These are phyloP conservation scores for Aspergillus bombycis DNA, from an alignment of 2,329 filamentous ascomycete species.

Conservation along the genomic window DNA sequence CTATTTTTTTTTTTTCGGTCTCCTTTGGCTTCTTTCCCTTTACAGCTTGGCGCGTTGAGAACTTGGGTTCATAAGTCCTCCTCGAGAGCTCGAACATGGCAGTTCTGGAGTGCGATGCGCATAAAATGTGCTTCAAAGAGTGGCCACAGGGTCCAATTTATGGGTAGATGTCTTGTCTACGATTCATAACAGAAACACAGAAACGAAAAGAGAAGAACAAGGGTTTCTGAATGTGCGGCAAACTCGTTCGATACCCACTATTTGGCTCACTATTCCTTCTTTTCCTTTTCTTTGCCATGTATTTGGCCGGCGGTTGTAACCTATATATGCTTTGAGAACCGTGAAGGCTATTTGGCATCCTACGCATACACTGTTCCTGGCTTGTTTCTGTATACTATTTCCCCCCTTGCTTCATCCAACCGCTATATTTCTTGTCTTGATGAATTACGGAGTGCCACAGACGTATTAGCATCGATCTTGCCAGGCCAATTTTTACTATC, in stretches of 20 bases:
- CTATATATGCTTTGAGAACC: not conserved
- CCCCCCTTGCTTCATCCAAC: not conserved
- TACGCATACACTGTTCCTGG: not conserved
- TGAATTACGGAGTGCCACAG: not conserved
- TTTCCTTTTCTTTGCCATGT: not conserved
- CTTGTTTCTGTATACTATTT: conserved; percentile 4
- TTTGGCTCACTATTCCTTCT: conserved; percentile 19
- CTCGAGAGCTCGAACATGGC: not conserved
- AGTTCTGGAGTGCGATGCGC: not conserved
- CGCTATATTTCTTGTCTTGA: not conserved
- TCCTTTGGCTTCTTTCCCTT: conserved; percentile 13
- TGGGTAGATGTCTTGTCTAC: not conserved
- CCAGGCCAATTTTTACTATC: not conserved
- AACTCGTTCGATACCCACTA: conserved; percentile 36
- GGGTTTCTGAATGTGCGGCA: conserved; percentile 20
- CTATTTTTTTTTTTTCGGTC: conserved; percentile 19
- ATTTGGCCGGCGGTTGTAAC: not conserved
- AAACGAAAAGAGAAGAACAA: conserved; percentile 17
- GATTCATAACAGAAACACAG: conserved; percentile 10
- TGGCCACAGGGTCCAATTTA: not conserved
- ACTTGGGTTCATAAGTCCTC: not conserved
- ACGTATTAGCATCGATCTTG: not conserved
- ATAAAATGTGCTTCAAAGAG: not conserved
- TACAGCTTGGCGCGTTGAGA: conserved; percentile 13
- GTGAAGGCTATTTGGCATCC: not conserved